Percentiles rank a stretch among this genome's conserved stretches.
Evolutionary conservation across 495 filamentous ascomycete genomes (phyloP).

Genomic region (Talaromyces stipitatus): DNA sequence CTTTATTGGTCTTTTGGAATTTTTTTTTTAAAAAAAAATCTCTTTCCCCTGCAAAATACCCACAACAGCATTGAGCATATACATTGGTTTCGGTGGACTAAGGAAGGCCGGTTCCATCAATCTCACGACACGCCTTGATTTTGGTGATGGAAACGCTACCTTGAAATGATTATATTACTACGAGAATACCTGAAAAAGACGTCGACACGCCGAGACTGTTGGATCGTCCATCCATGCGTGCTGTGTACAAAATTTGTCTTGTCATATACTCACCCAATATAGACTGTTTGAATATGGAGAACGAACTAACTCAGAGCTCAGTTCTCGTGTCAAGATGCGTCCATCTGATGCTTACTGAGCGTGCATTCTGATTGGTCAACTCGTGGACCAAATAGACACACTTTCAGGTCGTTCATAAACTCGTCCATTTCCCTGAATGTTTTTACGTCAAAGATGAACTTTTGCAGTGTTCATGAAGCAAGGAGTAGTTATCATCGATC

Average conservation of each 20-base stretch:
- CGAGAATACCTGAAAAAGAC: background rate
- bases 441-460: too few species aligned
- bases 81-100: background rate
- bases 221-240: background rate
- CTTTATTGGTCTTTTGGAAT: constrained; percentile 7
- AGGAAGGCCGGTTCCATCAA: background rate
- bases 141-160: background rate
- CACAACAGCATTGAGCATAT: background rate
- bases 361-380: background rate
- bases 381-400: too few species aligned
- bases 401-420: too few species aligned
- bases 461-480: too few species aligned
- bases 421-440: too few species aligned
- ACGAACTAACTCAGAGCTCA: too few species aligned
- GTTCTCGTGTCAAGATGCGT: background rate
- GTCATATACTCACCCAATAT: background rate
- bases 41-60: background rate
- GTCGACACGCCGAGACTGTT: background rate
- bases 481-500: too few species aligned
- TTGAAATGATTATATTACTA: background rate
- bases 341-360: background rate
- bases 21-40: too few species aligned
- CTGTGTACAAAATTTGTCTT: background rate
- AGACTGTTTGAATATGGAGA: background rate
- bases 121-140: background rate